Evolutionary conservation across 768 basidiomycete genomes (phyloP), one percentile per base, ranked within the genome.

Genomic region (Tephrocybe rancida): DNA sequence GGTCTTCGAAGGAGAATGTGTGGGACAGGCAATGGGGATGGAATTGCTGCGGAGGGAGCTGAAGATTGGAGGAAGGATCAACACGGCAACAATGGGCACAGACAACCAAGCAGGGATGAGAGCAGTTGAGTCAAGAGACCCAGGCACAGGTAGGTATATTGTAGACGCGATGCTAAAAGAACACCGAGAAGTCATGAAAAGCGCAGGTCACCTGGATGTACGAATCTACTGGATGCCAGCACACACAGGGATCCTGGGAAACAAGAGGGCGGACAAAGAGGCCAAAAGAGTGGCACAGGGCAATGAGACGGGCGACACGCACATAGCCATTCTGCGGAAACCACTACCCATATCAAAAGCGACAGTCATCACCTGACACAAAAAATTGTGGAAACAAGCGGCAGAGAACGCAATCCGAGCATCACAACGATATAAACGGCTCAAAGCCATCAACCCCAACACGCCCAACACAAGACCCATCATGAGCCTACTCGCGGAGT

Each of bases 1-100:
- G 13, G 48, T 55, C 2, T 55, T 42, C 27, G 41, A 49, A 13
- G 53, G 53, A 26, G 69, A 71, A 26, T 55, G 56, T 0, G 54
- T 66, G 0, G 65, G 65, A 0, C 45, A 55, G 3, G 27, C 46
- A 0, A 19, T 67, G 3, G 68, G 52, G 0, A 16, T 58, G 2
- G 52, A 61, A 0, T 34, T 68, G 0, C 16, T 64, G 21, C 34
- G 37, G 37, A 38, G 37, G n/a, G 37, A 38, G 37, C 7, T 38
- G 6, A 11, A 10, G 37, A 16, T 16, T 5, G 16, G 37, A 18
- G 37, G 11, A 38, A 22, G 46, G 22, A 11, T 38, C 21, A 47
- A 47, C 22, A 29, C 34, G 14, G 32, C 32, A 7, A 26, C 14
- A 13, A 11, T 47, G 30, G n/a, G 30, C 7, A 32, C 30, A 13